These are phyloP conservation scores for Aspergillus pseudonomiae DNA, from an alignment of 2,329 filamentous ascomycete species.

Conservation along the genomic window DNA sequence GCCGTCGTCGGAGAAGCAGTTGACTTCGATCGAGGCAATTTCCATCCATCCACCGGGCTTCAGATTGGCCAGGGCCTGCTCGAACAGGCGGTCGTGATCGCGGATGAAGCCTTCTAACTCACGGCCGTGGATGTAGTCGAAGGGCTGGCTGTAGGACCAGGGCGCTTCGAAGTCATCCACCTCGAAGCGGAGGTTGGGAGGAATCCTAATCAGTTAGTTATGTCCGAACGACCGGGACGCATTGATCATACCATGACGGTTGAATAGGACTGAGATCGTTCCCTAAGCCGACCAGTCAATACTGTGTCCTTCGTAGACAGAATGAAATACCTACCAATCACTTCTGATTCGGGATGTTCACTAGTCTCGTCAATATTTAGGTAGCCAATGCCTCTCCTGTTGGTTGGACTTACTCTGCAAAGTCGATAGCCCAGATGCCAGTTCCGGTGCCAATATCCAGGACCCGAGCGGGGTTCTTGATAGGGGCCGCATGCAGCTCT, in stretches of 20 bases:
- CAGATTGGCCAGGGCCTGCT: constrained; percentile 28
- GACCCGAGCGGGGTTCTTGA: constrained; percentile 32
- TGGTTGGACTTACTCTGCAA: constrained; percentile 35
- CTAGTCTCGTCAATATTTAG: constrained; percentile 17
- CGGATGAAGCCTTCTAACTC: constrained; percentile 36
- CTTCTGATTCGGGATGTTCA: constrained; percentile 29
- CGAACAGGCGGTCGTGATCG: constrained; percentile 31
- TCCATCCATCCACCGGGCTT: constrained; percentile 35
- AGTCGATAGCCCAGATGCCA: constrained; percentile 43
- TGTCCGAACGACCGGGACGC: neutral
- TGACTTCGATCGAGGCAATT: constrained; percentile 75
- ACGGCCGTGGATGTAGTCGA: constrained; percentile 38
- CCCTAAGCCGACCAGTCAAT: constrained; percentile 19
- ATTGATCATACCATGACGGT: constrained; percentile 30
- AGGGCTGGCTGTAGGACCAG: constrained; percentile 34
- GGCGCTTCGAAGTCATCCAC: constrained; percentile 37
- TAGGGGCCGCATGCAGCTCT: constrained; percentile 30
- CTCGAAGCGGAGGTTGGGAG: constrained; percentile 39
- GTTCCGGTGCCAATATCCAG: constrained; percentile 42
- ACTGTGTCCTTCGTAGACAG: neutral
- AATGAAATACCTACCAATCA: constrained; percentile 27
- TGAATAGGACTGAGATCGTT: constrained; percentile 39
- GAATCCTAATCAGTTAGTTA: constrained; percentile 27
- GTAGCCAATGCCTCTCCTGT: neutral
- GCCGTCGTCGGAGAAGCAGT: constrained; percentile 72